Evolutionary conservation across 495 filamentous ascomycete species (phyloP), one percentile per base, ranked within the genome.

Genomic region (Daldinia vernicosa): DNA sequence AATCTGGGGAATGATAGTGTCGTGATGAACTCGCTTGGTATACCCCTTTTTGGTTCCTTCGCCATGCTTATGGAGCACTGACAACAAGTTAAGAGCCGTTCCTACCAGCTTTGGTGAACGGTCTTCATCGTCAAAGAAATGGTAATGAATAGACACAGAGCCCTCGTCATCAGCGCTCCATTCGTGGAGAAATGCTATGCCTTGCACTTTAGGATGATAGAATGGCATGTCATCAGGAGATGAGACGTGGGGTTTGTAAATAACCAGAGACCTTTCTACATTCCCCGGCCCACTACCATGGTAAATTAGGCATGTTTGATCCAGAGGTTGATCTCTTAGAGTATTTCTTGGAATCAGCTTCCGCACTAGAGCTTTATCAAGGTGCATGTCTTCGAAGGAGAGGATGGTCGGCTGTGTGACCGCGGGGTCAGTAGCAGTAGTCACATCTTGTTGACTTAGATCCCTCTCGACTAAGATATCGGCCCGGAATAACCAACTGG

Each of bases 261-360:
- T 77, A n/a, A 95, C 86, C 45, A 97, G 79, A 12, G 84, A 86
- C 43, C 78, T 75, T 72, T 71, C 71, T 50, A 64, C 52, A 15
- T 74, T 69, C 47, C 39, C 33, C 50, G 77, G 74, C 2, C 52
- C 59, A 19, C 28, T 61, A 24, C 67, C 63, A 61, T 79, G 76
- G 60, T 89, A 93, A 60, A 94, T 83, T 63, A 93, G 83, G 77
- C 92, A 95, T 7, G 92, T 95, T 79, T 98, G 94, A 60, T 91
- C 83, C 62, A 97, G 74, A 1, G 88, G 81, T 19, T 83, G 81
- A 79, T 97, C 95, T 28, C 94, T 81, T 30, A 89, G 79, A 5
- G 89, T 87, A 79, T 96, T 97, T 64, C 95, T 83, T 6, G 94
- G 95, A 62, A 97, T 87, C 75, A 97, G 83, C 65, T 85, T 88